Base-by-base conservation (phyloP, 2,329 filamentous ascomycete genomes). In the Aphanoascus verrucosus region DNA sequence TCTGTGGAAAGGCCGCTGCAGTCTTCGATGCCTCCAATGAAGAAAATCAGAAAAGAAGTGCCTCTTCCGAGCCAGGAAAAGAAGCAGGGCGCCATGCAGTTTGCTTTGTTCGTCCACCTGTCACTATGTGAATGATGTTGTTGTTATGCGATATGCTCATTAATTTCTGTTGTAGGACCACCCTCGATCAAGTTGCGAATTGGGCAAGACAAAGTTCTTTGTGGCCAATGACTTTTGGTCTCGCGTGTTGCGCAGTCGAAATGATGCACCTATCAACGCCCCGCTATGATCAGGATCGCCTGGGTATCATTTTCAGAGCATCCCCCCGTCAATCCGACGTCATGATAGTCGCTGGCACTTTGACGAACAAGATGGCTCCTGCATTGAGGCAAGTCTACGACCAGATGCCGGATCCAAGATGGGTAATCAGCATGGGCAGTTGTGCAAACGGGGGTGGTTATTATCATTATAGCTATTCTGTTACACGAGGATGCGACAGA, bases 231-330 rank as follows among this genome's bases (percentile, higher is more conserved):
- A 93, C 87, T 45, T 94, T 94, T 70, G 88, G 86, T 59, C 84
- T 94, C 56, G 88, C 88, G 63, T 94, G 88, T 79, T 94, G 88
- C 73, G 88, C 87, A 72, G 75, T 94, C 66, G 88, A 94, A 69
- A 94, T 94, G 88, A 94, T 94, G 88, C 88, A 94, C 71, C 77
- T 91, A 45, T 94, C 88, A 42, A 89, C 87, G 51, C 88, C 88
- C 34, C 85, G 88, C 55, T 94, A 94, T 79, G 88, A 94, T 67
- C 88, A 94, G 69, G 88, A 94, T 73, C 81, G 87, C 37, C 77
- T 90, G 58, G 87, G 87, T 62, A 91, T 93, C 68, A 91, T 91
- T 69, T 91, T 91, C 81, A 83, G 86, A 64, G 86, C 86, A 57
- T 90, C 86, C 40, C 86, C 86, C 2, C 84, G 86, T 59, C 86